phyloP scores from a whole-genome alignment of 1,139 yeast species.

The Hemisphaericaspora lyxosophila region DNA sequence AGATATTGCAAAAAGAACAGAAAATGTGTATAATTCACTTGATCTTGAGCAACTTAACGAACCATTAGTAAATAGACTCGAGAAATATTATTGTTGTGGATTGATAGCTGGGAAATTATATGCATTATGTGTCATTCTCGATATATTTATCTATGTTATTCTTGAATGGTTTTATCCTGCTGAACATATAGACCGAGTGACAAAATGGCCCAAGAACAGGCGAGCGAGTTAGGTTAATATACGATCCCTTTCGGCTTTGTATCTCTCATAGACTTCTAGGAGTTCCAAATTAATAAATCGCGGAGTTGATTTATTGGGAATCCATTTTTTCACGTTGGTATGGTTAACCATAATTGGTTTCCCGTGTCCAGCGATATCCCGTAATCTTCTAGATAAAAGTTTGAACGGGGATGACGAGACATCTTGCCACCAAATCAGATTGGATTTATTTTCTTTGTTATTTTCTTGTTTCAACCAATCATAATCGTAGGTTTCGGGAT shows the following conservation, averaged over 20 bases:
- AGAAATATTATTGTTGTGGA: constrained; percentile 72
- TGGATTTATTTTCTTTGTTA: too few species aligned
- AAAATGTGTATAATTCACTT: constrained; percentile 68
- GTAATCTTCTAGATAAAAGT: constrained; percentile 15
- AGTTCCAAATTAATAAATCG: constrained; percentile 17
- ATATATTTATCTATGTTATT: constrained; percentile 59
- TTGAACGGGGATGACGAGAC: constrained; percentile 10
- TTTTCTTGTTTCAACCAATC: constrained; percentile 26
- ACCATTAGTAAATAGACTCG: constrained; percentile 50
- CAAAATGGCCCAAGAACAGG: constrained; percentile 66
- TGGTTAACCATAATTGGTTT: constrained; percentile 9
- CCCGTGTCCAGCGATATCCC: constrained; percentile 16
- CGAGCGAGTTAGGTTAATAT: constrained; percentile 12
- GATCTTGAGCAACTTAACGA: constrained; percentile 43
- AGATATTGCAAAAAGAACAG: constrained; percentile 85
- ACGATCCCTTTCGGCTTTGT: constrained; percentile 5
- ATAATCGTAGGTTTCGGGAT: too few species aligned
- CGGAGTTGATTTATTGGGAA: constrained; percentile 21
- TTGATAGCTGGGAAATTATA: constrained; percentile 82
- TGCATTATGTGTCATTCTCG: constrained; percentile 76
- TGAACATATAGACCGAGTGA: constrained; percentile 63
- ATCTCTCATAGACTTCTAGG: constrained; percentile 14
- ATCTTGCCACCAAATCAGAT: too few species aligned
- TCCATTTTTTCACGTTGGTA: constrained; percentile 17
- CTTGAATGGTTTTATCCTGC: constrained; percentile 75